Base-by-base conservation (phyloP, 192 early-diverging fungal genomes). In the Backusella psychrophila region DNA sequence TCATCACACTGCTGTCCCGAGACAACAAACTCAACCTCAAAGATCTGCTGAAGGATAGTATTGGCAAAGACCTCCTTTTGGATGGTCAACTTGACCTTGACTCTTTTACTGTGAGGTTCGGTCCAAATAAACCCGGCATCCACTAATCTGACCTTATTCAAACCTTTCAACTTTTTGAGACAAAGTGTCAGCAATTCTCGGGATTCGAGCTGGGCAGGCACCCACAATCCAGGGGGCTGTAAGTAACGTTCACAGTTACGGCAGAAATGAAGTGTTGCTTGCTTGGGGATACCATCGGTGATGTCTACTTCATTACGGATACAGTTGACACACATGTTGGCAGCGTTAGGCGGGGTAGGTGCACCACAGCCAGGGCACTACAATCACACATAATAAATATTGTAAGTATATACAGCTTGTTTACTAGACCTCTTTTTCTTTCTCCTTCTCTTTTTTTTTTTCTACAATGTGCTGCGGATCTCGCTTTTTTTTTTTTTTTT, bases 41-140 rank as follows among this genome's bases (percentile, higher is more conserved):
- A 98, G 15, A 94, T 89, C 85, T 98, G 97, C 82, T 99, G 97
- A 76, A 99, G 80, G 75, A 99, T 96, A 0, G 97, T 97, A 21
- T 91, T 91, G 3, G 95, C 90, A 84, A 98, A 96, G 12, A 97
- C 94, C 84, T 99, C 98, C 82, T 99, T 99, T 83, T 99, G 98
- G 75, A 99, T 98, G 11, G 97, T 97, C 82, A 99, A 86, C 87
- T 98, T 98, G 77, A 98, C 94, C 85, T 98, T 98, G 87, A 99
- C 86, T 79, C 98, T 87, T 73, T 92, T 88, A 66, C 94, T 96
- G 74, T 90, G 89, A 33, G 89, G 89, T 66, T 99, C 98, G 4
- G 98, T 99, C 96, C 96, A 99, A 73, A 98, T 94, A 76, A 99
- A 99, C 34, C 95, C 96, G 2, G 98, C 98, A 75, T 99, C 97